Evolutionary conservation across 2,329 filamentous ascomycete genomes (phyloP).

Genomic region (Chaetomium olivaceum): DNA sequence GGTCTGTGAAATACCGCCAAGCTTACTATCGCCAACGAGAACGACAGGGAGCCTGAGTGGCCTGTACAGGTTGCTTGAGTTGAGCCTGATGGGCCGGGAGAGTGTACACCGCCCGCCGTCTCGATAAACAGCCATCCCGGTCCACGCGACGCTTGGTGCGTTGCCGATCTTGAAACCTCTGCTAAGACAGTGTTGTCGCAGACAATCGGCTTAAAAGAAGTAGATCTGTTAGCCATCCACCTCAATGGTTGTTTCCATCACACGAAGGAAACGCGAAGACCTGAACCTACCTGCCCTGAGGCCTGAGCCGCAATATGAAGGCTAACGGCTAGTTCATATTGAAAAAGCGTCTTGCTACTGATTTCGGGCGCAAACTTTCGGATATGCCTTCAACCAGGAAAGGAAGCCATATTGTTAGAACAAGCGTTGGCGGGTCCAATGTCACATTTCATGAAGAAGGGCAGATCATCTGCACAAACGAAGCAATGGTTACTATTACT

Average conservation of each 20-base stretch:
- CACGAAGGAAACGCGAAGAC: not conserved
- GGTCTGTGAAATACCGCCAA: slow-evolving; percentile 79
- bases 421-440: not conserved
- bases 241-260: not conserved
- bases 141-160: slow-evolving; percentile 38
- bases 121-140: slow-evolving; percentile 70
- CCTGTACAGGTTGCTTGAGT: slow-evolving; percentile 75
- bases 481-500: not conserved
- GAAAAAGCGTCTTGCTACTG: slow-evolving; percentile 59
- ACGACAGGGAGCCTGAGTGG: slow-evolving; percentile 72
- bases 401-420: slow-evolving; percentile 11
- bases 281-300: slow-evolving; percentile 45
- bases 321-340: slow-evolving; percentile 73
- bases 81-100: slow-evolving; percentile 72
- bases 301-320: slow-evolving; percentile 69
- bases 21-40: slow-evolving; percentile 70
- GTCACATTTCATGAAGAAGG: not conserved
- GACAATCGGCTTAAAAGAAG: slow-evolving; percentile 45
- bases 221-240: not conserved
- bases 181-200: slow-evolving; percentile 54
- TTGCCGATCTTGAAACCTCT: slow-evolving; percentile 49
- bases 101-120: slow-evolving; percentile 80
- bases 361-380: slow-evolving; percentile 56
- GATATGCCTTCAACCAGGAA: slow-evolving; percentile 46
- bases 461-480: not conserved